Evolutionary conservation across 345 rosid species (phyloP), one percentile per base, ranked within the genome.

Genomic region (Ceriops tagal): DNA sequence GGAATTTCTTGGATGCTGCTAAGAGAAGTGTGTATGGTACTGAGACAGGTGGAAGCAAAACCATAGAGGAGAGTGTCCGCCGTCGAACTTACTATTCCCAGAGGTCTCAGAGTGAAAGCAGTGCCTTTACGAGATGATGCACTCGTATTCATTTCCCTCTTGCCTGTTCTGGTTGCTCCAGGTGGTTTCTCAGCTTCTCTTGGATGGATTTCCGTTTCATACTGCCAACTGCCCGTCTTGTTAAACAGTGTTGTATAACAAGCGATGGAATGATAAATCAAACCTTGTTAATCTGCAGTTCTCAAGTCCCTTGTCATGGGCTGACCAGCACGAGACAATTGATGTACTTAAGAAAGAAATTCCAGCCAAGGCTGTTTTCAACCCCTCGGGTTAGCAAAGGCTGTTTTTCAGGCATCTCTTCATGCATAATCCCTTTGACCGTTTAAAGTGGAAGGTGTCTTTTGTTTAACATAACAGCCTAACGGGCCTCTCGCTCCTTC

Each of bases 1-100:
- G 77, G 75, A 92, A 81, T 83, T 92, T 95, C 79, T 66, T 92
- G 70, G 98, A 95, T 82, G 96, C 85, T 61, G 90, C 91, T 57
- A 86, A 86, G 11, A 90, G 80, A 79, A 95, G 90, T 34, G 87
- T 95, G 3, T 95, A 88, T 43, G 99, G 99, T 64, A 75, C 93
- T 11, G 99, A 90, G 80, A 89, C 81, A 80, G 96, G 93, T 0
- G 99, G 99, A 60, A 92, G 93, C 81, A 78, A 92, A 26, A 88
- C 97, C 3, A 88, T 92, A 9, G 98, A 88, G 78, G 96, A 88
- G 78, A 95, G 98, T 10, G 98, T 95, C 6, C 93, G 97, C 24
- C 96, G 99, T 7, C 73, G 97, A 71, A 77, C 92, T 13, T 81
- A 87, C 72, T 92, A 88, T 73, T 90, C 84, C 5, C 99, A 92